These are phyloP conservation scores for Puccinia polysora DNA, from an alignment of 1,284 basidiomycete species.

Conservation along the genomic window DNA sequence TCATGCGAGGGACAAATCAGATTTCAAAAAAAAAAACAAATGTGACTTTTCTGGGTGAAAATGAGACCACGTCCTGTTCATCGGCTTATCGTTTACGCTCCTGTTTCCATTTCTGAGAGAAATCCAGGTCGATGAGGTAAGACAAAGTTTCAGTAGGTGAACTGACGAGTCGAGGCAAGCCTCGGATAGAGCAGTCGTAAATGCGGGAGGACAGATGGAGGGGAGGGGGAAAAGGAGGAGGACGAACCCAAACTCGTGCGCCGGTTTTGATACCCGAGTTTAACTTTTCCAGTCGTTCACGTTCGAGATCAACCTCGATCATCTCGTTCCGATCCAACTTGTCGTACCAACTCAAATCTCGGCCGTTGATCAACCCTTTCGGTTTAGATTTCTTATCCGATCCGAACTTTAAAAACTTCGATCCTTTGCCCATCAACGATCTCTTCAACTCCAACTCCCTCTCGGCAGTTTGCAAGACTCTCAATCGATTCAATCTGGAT, in stretches of 20 bases:
- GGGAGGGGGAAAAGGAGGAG: not conserved
- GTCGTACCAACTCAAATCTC: conserved; percentile 43
- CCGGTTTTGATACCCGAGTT: conserved; percentile 42
- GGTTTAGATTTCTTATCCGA: not conserved
- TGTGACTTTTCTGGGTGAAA: no score
- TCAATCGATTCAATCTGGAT: conserved; percentile 17
- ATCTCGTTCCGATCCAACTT: conserved; percentile 40
- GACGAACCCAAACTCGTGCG: conserved; percentile 38
- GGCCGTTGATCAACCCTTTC: conserved; percentile 9
- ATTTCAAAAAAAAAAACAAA: no score
- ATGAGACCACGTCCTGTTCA: no score
- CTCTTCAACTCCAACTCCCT: conserved; percentile 32
- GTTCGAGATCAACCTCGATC: conserved; percentile 33
- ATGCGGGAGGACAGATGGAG: not conserved
- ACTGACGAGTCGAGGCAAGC: not conserved
- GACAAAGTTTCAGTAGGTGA: not conserved
- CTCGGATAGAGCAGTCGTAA: not conserved
- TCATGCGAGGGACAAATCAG: not conserved
- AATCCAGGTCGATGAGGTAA: not conserved
- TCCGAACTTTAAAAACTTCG: conserved; percentile 25
- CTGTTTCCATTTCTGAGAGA: conserved; percentile 43
- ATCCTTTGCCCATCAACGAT: conserved; percentile 40
- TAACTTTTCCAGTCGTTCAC: conserved; percentile 12
- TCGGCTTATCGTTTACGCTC: conserved; percentile 26
- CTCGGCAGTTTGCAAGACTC: conserved; percentile 33